Evolutionary conservation across 805 yeast species (phyloP), one percentile per base, ranked within the genome.

Genomic region (Lipomyces yamadae): DNA sequence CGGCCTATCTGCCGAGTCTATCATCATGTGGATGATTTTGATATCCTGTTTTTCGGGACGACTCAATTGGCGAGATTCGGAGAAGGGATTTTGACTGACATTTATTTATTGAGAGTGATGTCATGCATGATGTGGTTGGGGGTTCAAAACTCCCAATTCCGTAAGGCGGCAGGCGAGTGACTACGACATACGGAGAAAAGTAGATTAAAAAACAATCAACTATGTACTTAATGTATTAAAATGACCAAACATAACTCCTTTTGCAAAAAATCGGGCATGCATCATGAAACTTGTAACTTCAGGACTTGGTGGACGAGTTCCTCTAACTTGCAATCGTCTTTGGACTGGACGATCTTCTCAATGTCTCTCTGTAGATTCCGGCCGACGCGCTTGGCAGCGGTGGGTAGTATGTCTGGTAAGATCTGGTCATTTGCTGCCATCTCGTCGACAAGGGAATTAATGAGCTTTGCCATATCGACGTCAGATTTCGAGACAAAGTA

Each of bases 401-500:
- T 42, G 24, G 48, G 48, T 15, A 56, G 30, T 32, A 29, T 57
- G 15, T 11, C 35, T 18, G 30, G 58, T 32, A 10, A 39, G 29
- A 18, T 45, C 60, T 50, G 58, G 29, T 24, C 48, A 48, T 53
- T 54, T 2, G 58, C 65, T 60, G 54, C 53, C 29, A 58, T 42
- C 37, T 58, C 61, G 37, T 58, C 55, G 7, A 58, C 42, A 7
- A 58, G 4, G 11, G 45, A 18, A 29, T 48, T 58, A 1, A 58
- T 18, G 11, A 18, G n/a, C 30, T 24, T 32, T n/a, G 61, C 61
- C 50, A 58, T 39, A 45, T 63, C 63, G 45, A 58, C 62, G 50
- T 63, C 66, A 5, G 62, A 33, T 34, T 58, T 63, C 10, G 66
- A 60, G 32, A 63, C 57, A 37, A 39, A 60, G 34, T 63, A 62